These are phyloP conservation scores for Casuarina glauca DNA, from an alignment of 306 rosid genomes.

Conservation along the genomic window DNA sequence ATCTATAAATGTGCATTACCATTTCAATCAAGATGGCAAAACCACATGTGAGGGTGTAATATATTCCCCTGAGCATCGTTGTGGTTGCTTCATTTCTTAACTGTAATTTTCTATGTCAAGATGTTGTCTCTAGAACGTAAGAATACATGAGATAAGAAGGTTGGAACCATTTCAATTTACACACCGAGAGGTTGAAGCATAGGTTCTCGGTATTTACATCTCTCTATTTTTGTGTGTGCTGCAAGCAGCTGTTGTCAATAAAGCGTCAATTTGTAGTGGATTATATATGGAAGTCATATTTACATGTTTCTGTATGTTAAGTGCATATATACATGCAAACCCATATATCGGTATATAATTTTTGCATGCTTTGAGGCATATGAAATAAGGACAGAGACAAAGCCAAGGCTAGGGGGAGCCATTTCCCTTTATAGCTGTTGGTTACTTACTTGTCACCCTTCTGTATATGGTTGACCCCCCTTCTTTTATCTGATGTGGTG, in stretches of 20 bases:
- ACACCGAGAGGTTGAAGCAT: not conserved
- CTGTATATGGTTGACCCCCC: too few relatives aligned
- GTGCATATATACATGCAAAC: not conserved
- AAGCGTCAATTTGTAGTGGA: not conserved
- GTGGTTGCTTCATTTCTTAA: not conserved
- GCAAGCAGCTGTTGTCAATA: not conserved
- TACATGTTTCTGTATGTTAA: not conserved
- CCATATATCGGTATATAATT: not conserved
- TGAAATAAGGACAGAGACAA: not conserved
- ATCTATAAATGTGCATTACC: not conserved
- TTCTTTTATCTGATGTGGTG: too few relatives aligned
- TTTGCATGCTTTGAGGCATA: not conserved
- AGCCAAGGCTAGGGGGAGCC: not conserved
- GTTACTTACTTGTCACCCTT: not conserved
- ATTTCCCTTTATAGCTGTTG: not conserved
- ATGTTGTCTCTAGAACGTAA: not conserved
- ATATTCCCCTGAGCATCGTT: not conserved
- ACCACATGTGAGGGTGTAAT: not conserved
- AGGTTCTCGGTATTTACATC: not conserved
- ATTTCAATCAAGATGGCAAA: not conserved
- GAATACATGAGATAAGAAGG: not conserved
- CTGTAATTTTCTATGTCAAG: not conserved
- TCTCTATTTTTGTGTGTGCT: not conserved
- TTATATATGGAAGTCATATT: not conserved
- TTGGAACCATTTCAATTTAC: not conserved